Evolutionary conservation across 768 basidiomycete genomes (phyloP), one percentile per base, ranked within the genome.

Genomic region (Boletus rex-veris): DNA sequence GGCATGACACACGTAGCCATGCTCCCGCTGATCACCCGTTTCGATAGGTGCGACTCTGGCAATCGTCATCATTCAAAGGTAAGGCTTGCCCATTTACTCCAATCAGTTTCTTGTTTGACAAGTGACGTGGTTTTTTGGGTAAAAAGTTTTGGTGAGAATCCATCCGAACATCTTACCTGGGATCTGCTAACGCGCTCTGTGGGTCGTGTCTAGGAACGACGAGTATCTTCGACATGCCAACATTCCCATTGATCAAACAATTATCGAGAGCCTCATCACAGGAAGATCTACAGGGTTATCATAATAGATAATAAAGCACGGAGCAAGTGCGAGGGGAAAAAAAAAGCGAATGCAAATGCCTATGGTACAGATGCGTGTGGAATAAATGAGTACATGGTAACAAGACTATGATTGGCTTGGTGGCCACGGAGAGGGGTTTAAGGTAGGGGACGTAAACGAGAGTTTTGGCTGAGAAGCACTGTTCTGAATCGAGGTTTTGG

Each of bases 41-140:
- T 45, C 21, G 14, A 12, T 10, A 90, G 89, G 45, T 95, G 93
- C 64, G 96, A 98, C 70, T 91, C 92, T 9, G 96, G 96, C 0
- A 84, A 73, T 41, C 77, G 96, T 50, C 95, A 98, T 76, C 92
- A 94, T 69, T 95, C 92, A 50, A 97, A 95, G 81, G 90, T 91
- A 57, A 44, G 62, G 11, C 30, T 21, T 14, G 72, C 62, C 61
- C 63, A n/a, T 9, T 15, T 41, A 4, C 3, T 39, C 33, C 9
- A 16, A 15, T n/a, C 12, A 4, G 15, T 28, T 16, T 40, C n/a
- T 30, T 8, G 19, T 46, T 33, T 57, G 36, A 57, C 45, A 1
- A 19, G n/a, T n/a, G 39, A 30, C 28, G n/a, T 41, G 15, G 18
- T 35, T 19, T 41, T 35, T 48, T n/a, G 50, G 12, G 38, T 7